Evolutionary conservation across 1,284 basidiomycete genomes (phyloP), one percentile per base, ranked within the genome.

Genomic region (Moesziomyces antarcticus): DNA sequence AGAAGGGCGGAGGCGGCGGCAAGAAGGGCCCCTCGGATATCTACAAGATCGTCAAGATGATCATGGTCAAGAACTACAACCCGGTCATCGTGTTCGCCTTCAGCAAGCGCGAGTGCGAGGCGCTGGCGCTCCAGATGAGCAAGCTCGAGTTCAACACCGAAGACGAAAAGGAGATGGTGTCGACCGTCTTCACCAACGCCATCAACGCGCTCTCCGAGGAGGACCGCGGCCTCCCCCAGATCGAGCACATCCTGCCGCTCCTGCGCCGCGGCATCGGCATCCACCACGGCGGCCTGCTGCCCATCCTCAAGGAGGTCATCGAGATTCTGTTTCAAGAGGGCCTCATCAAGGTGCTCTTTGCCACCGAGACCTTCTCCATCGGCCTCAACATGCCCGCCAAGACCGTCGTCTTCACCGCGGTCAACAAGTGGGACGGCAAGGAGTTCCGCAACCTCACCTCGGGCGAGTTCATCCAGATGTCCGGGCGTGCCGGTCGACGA

Each of bases 321-420:
- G 97, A 99, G 85, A 97, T 99, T 72, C 88, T 99, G 35, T 99
- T 99, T 87, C 96, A 99, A 83, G 97, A 99, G 82, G 96, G 97
- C n/a, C 88, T 99, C 55, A 94, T 99, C 87, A 99, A 99, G 85
- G 94, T 95, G 22, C 89, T 99, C 41, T 99, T 99, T 81, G 97
- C 97, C 3, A 99, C 97, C 0, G 97, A 99, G 86, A 99, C 97
- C 0, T 99, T 99, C 87, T 97, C 95, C 5, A 99, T 99, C 77
- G 96, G 97, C 58, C 88, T 99, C 54, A 99, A 99, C 86, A 99
- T 99, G 97, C 97, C 97, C 13, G 97, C 97, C 37, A 98, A 97
- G 87, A 99, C 97, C 8, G 97, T 99, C 56, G 96, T 99, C 22
- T 98, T 99, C 87, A 97, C 94, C 0, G 89, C 91, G 2, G 92